Base-by-base conservation (phyloP, 2,329 filamentous ascomycete genomes). In the Exophiala mesophila region DNA sequence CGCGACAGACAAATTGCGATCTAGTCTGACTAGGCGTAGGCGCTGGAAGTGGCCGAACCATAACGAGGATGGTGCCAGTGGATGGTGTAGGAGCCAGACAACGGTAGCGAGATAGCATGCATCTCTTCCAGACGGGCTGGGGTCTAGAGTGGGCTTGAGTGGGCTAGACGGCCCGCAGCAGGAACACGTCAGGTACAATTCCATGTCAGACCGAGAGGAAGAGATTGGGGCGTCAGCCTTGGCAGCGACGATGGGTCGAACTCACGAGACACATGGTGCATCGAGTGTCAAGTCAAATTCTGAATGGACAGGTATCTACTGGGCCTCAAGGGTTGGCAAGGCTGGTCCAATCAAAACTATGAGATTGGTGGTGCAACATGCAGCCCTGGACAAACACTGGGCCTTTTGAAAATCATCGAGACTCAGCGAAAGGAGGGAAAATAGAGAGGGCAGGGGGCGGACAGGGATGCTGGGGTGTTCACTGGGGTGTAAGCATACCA, bases 221-320 rank as follows among this genome's bases (percentile, higher is more conserved):
- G 28, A 16, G 18, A 40, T 34, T 23, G 37, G 6, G 29, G 36
- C 24, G 35, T 38, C 16, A 35, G 36, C 33, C 36, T 41, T 30
- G 21, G 10, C 13, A 15, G 29, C 16, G n/a, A n/a, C n/a, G n/a
- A 16, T 4, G 35, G 32, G 18, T 9, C 17, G 42, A 26, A 26
- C 36, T 40, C 42, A 40, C 36, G 30, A 39, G 36, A 40, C 36
- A 34, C n/a, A 23, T 37, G 37, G 31, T 32, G 20, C 43, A 31
- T 20, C 37, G 30, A 20, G 29, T 28, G 24, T 18, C 6, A 6
- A n/a, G 19, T 16, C 15, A 13, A 19, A 20, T 23, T 35, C 13
- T 34, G 32, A 19, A 18, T 34, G 32, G 32, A 17, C 18, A 34
- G 32, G n/a, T 12, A 26, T 12, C 12, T 26, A 12, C 23, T 12